phyloP scores from a whole-genome alignment of 805 yeast genomes.

The Candida maris region DNA sequence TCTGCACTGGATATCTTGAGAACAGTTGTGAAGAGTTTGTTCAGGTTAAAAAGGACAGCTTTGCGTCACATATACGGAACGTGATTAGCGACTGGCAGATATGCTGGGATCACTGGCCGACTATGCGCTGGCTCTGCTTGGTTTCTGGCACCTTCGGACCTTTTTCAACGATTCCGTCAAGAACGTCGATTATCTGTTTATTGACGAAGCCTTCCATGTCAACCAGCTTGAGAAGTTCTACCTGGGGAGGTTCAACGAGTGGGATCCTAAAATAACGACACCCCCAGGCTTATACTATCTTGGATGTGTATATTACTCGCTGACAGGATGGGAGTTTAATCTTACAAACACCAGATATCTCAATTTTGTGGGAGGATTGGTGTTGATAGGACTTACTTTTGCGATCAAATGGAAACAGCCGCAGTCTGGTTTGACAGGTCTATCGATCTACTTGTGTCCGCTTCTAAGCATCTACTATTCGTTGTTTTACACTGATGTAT shows the following conservation, averaged over 20 bases:
- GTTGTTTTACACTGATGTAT: conserved; percentile 87
- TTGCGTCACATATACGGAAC: no score
- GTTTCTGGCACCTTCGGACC: conserved; percentile 13
- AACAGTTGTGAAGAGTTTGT: no score
- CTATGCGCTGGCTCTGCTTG: conserved; percentile 6
- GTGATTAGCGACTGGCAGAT: no score
- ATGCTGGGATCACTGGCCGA: conserved; percentile 8
- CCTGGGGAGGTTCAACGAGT: conserved; percentile 52
- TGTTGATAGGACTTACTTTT: conserved; percentile 31
- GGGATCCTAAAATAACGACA: conserved; percentile 93
- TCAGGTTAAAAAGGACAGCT: no score
- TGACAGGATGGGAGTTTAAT: conserved; percentile 29
- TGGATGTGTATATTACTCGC: conserved; percentile 37
- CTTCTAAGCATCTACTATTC: conserved; percentile 68
- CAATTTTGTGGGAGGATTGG: conserved; percentile 64
- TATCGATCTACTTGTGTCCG: conserved; percentile 55
- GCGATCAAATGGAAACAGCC: conserved; percentile 12
- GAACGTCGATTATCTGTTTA: conserved; percentile 33
- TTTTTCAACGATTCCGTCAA: conserved; percentile 19
- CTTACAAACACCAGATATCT: conserved; percentile 46
- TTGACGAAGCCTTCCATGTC: conserved; percentile 85
- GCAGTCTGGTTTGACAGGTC: conserved; percentile 15
- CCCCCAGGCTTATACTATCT: conserved; percentile 85
- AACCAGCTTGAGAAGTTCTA: conserved; percentile 73
- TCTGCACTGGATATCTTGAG: no score